Evolutionary conservation across 306 rosid species (phyloP).

Genomic region (Macrotyloma uniflorum): DNA sequence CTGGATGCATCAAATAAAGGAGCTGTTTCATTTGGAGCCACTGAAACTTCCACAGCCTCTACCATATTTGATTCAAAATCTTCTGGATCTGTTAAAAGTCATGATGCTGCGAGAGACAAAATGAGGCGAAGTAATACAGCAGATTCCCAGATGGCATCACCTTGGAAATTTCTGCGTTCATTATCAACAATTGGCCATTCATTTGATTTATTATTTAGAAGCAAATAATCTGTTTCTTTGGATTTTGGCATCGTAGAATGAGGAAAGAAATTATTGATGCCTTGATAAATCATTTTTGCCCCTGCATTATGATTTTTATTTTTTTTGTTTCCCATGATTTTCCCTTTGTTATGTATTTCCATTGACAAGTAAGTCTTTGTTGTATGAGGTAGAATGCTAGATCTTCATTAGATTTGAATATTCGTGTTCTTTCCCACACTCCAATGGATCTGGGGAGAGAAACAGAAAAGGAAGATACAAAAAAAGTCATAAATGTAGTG

Average conservation of each 20-base stretch:
- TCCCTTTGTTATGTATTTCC: constrained; percentile 47
- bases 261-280: constrained; percentile 25
- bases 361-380: constrained; percentile 33
- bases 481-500: background rate
- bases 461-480: background rate
- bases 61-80: constrained; percentile 57
- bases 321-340: constrained; percentile 31
- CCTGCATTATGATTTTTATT: constrained; percentile 37
- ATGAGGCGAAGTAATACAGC: constrained; percentile 53
- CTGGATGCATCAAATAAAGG: constrained; percentile 60
- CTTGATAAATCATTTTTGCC: constrained; percentile 32
- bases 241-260: constrained; percentile 41
- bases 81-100: constrained; percentile 49
- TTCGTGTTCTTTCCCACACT: background rate
- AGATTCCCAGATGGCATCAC: constrained; percentile 50
- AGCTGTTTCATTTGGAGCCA: constrained; percentile 66
- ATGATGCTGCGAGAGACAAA: constrained; percentile 58
- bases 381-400: constrained; percentile 38
- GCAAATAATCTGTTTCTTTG: constrained; percentile 49
- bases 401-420: constrained; percentile 41
- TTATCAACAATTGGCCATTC: constrained; percentile 68
- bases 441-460: background rate
- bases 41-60: constrained; percentile 66
- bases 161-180: constrained; percentile 68
- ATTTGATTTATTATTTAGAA: constrained; percentile 55